Percentiles rank a stretch among this genome's conserved stretches.
These are phyloP conservation scores for Conoideocrella luteorostrata DNA, from an alignment of 2,329 filamentous ascomycete species.

Conservation along the genomic window DNA sequence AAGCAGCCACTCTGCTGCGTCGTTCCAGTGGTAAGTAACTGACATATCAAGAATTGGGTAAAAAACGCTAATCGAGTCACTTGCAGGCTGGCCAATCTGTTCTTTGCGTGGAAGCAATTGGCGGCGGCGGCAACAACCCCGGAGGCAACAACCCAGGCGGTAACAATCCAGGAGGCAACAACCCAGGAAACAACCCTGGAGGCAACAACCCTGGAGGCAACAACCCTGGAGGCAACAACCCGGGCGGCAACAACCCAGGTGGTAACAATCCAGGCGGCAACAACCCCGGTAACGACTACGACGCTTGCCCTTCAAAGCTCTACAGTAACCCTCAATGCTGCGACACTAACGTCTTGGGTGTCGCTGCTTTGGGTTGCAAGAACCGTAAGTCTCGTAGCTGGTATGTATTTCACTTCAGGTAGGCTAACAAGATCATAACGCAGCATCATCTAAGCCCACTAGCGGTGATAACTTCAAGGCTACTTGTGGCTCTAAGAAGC, in stretches of 20 bases:
- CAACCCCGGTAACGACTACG: conserved; percentile 2
- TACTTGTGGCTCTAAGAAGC: conserved; percentile 3
- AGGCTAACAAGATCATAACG: background rate
- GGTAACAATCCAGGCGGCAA: conserved; percentile 1
- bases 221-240: conserved; percentile 6
- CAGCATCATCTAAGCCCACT: conserved; percentile 1
- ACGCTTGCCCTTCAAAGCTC: conserved; percentile 14
- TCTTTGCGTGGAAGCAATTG: background rate
- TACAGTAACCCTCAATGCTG: conserved; percentile 37
- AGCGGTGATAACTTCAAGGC: conserved; percentile 7
- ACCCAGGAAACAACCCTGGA: background rate
- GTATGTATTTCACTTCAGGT: background rate
- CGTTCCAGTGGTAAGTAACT: conserved; percentile 2
- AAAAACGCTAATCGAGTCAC: background rate
- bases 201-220: conserved; percentile 5
- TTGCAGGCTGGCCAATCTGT: background rate
- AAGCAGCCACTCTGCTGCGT: conserved; percentile 1
- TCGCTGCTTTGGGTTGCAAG: conserved; percentile 40
- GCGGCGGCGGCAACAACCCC: background rate
- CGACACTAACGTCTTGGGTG: conserved; percentile 38
- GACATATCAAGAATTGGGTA: background rate
- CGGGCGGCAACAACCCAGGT: conserved; percentile 4
- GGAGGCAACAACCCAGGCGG: background rate
- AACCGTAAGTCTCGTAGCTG: conserved; percentile 6
- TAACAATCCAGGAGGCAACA: background rate